These are phyloP conservation scores for Lophium mytilinum DNA, from an alignment of 495 filamentous ascomycete species.

Conservation along the genomic window DNA sequence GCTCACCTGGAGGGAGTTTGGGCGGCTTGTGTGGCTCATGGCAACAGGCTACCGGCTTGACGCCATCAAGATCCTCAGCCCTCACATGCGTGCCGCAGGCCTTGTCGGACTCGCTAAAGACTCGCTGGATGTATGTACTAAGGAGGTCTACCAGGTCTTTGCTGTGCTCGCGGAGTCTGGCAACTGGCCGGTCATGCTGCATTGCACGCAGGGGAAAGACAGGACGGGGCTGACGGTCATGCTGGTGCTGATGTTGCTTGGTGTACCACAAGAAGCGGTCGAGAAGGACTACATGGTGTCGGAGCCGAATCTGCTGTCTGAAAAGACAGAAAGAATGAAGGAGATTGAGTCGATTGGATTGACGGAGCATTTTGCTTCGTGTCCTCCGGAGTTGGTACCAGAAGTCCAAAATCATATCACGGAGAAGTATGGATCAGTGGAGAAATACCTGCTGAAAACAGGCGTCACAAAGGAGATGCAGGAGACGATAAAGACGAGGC, in stretches of 20 bases:
- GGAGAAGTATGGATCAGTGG: conserved; percentile 50
- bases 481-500: conserved; percentile 14
- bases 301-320: conserved; percentile 50
- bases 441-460: conserved; percentile 50
- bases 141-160: conserved; percentile 56
- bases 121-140: conserved; percentile 52
- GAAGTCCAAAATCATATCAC: conserved; percentile 45
- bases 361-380: conserved; percentile 57
- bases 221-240: conserved; percentile 68
- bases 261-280: conserved; percentile 49
- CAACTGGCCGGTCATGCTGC: conserved; percentile 56
- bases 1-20: conserved; percentile 58
- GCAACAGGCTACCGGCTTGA: conserved; percentile 56
- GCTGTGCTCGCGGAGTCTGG: conserved; percentile 39
- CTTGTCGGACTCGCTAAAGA: conserved; percentile 58
- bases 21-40: conserved; percentile 51
- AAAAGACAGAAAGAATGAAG: conserved; percentile 52
- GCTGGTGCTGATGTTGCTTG: conserved; percentile 52
- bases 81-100: conserved; percentile 58
- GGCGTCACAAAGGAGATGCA: conserved; percentile 42
- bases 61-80: conserved; percentile 58
- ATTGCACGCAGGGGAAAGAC: conserved; percentile 88
- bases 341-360: conserved; percentile 65
- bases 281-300: conserved; percentile 57
- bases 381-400: conserved; percentile 48